Percentiles rank a stretch among this genome's conserved stretches.
phyloP scores from a whole-genome alignment of 1,139 yeast genomes.

The Geotrichum fermentans region DNA sequence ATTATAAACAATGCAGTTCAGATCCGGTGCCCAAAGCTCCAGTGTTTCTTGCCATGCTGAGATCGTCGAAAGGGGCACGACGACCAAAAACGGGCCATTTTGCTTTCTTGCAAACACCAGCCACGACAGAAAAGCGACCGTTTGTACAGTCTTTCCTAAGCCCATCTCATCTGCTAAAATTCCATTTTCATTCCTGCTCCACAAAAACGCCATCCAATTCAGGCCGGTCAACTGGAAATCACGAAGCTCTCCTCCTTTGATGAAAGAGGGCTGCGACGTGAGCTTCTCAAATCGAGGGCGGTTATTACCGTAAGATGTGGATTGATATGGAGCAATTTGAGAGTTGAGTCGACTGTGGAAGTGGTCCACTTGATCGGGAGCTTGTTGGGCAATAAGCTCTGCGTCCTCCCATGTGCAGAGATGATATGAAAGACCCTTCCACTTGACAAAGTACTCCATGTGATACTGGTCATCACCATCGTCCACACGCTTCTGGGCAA shows the following conservation, averaged over 20 bases:
- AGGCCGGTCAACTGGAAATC: conserved; percentile 97
- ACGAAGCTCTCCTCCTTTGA: conserved; percentile 86
- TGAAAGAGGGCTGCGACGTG: conserved; percentile 78
- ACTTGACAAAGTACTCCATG: conserved; percentile 80
- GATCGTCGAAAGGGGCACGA: conserved; percentile 91
- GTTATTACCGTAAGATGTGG: conserved; percentile 68
- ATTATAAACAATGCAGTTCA: conserved; percentile 84
- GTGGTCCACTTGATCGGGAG: conserved; percentile 79
- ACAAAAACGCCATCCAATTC: conserved; percentile 98
- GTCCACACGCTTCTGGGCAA: conserved; percentile 72
- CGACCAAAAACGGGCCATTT: conserved; percentile 93
- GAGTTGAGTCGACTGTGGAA: conserved; percentile 79
- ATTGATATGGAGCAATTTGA: conserved; percentile 75
- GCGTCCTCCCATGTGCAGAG: conserved; percentile 98
- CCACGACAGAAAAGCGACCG: conserved; percentile 93
- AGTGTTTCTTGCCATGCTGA: conserved; percentile 99
- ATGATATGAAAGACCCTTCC: conserved; percentile 91
- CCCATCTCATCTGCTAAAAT: conserved; percentile 99
- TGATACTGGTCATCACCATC: conserved; percentile 57
- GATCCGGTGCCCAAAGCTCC: conserved; percentile 96
- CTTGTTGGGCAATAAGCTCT: conserved; percentile 71
- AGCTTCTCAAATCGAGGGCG: conserved; percentile 90
- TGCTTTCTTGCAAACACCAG: conserved; percentile 89
- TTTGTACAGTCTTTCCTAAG: conserved; percentile 94
- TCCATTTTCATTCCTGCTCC: conserved; percentile 97